Base-by-base conservation (phyloP, 2,329 filamentous ascomycete genomes). In the Pseudogymnoascus sp. region DNA sequence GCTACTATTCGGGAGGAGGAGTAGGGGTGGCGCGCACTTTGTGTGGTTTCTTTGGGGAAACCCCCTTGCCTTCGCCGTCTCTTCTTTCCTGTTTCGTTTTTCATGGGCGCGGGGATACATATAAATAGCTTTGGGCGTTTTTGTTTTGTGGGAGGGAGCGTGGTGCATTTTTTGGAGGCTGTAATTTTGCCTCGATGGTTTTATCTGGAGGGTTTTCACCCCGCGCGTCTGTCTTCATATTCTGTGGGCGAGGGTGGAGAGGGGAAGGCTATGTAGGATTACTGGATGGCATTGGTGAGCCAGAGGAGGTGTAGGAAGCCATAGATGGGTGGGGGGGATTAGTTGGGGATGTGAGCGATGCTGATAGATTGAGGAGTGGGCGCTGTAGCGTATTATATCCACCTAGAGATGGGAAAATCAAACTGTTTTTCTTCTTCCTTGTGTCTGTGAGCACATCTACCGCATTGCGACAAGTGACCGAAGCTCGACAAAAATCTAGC, bases 1-100 rank as follows among this genome's bases (percentile, higher is more conserved):
- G 42, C 42, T 13, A 60, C 44, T 28, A 63, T 63, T 26, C 11
- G 42, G 13, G 62, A 63, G 11, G 62, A 63, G 47, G 33, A 38
- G 15, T 50, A 28, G 15, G 21, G 15, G 21, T 17, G 23, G 15
- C 21, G 9, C 10, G 17, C 19, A 13, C 21, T 47, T n/a, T 21
- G 3, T 42, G 40, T 42, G 40, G 40, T 42, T 21, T 19, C n/a
- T 40, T n/a, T 26, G 23, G n/a, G n/a, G n/a, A n/a, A n/a, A n/a
- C 44, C 21, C 11, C 23, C 23, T 6, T 26, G 5, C 21, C 21
- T 47, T 26, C 21, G 6, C 5, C 21, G 8, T 13, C 10, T 50
- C 15, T 50, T 50, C 26, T 50, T 50, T 11, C 13, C 23, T 50
- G 23, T 50, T 50, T 50, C 15, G 13, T 28, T 47, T 44, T 23